Percentiles rank a stretch among this genome's conserved stretches.
phyloP scores from a whole-genome alignment of 768 basidiomycete genomes.

The Tylopilus sp. region DNA sequence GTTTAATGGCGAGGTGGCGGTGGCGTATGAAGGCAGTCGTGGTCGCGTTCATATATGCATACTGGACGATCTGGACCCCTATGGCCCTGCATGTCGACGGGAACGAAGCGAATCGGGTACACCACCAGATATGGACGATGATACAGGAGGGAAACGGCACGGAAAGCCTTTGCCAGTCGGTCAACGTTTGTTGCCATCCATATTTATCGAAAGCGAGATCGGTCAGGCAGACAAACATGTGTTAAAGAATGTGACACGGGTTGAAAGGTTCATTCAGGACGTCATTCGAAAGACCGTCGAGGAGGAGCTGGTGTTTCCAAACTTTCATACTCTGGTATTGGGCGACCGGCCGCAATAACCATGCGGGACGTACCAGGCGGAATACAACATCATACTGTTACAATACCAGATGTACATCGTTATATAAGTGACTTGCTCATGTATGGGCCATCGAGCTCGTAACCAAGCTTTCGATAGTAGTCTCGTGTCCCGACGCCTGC shows the following conservation, averaged over 20 bases:
- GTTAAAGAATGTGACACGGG: conserved; percentile 89
- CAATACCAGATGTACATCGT: background rate
- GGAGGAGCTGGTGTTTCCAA: conserved; percentile 95
- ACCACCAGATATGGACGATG: conserved; percentile 64
- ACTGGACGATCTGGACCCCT: conserved; percentile 83
- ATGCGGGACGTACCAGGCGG: background rate
- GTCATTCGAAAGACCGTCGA: conserved; percentile 93
- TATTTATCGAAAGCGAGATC: conserved; percentile 95
- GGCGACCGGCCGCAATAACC: conserved; percentile 32
- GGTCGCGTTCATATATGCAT: conserved; percentile 84
- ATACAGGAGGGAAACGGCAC: conserved; percentile 41
- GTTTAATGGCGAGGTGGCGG: conserved; percentile 81
- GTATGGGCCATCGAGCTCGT: conserved; percentile 93
- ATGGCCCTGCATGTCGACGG: conserved; percentile 67
- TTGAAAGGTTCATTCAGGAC: conserved; percentile 94
- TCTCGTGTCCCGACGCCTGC: conserved; percentile 93
- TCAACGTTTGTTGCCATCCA: conserved; percentile 77
- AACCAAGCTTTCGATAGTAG: conserved; percentile 93
- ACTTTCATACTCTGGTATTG: conserved; percentile 80
- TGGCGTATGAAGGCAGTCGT: conserved; percentile 87
- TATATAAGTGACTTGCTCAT: conserved; percentile 84
- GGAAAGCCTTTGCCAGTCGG: conserved; percentile 76
- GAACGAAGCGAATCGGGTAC: conserved; percentile 45
- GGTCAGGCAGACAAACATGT: conserved; percentile 96
- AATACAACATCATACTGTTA: conserved; percentile 9